phyloP scores from a whole-genome alignment of 306 rosid species.

The Crotalaria pallida region DNA sequence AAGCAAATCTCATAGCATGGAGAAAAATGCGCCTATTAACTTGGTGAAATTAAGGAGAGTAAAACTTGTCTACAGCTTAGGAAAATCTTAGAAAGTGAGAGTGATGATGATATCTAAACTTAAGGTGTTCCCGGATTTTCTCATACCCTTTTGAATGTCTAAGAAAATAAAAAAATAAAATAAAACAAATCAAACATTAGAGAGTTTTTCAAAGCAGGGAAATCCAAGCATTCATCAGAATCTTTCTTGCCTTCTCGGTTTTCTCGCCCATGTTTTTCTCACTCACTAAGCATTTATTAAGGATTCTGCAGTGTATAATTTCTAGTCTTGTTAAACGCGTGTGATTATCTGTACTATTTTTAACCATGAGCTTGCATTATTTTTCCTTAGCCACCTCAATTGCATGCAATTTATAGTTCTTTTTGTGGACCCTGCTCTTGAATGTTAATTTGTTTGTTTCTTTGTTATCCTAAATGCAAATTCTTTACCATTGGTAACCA shows the following conservation, averaged over 20 bases:
- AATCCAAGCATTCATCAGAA: constrained; percentile 51
- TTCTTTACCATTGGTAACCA: background rate
- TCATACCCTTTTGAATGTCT: constrained; percentile 31
- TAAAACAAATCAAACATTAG: background rate
- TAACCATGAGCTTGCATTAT: background rate
- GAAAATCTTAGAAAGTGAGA: constrained; percentile 16
- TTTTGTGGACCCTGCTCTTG: background rate
- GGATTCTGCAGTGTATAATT: constrained; percentile 7
- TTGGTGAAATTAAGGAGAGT: constrained; percentile 17
- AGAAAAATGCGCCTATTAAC: constrained; percentile 13
- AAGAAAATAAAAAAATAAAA: constrained; percentile 4
- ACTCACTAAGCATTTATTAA: background rate
- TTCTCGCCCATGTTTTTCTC: constrained; percentile 31
- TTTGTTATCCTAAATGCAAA: background rate
- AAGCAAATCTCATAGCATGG: constrained; percentile 25
- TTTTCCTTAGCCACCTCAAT: background rate
- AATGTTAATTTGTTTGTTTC: background rate
- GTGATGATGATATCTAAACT: constrained; percentile 18
- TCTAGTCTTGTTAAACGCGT: background rate
- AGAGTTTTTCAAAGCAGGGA: constrained; percentile 31
- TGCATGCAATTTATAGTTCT: constrained; percentile 17
- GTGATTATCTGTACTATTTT: constrained; percentile 25
- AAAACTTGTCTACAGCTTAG: background rate
- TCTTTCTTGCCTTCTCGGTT: constrained; percentile 39
- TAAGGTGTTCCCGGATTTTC: constrained; percentile 38